phyloP scores from a whole-genome alignment of 2,329 filamentous ascomycete genomes.

The Paecilomyces variotii region DNA sequence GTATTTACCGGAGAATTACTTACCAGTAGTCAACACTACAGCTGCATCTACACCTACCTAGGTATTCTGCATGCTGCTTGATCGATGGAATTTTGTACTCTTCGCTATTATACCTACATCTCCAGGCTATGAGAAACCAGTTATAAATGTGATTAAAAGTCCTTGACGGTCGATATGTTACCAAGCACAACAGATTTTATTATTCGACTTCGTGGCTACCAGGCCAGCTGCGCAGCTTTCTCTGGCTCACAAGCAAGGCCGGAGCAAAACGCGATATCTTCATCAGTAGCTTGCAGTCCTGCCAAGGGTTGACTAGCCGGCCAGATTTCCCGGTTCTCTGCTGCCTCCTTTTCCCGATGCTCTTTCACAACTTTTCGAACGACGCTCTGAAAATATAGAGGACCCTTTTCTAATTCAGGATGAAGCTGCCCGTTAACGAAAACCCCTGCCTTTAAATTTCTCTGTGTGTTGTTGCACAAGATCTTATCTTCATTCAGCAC shows the following conservation, averaged over 20 bases:
- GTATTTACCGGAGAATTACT: neutral
- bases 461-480: constrained; percentile 52
- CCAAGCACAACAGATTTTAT: neutral
- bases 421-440: constrained; percentile 58
- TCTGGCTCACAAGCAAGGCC: neutral
- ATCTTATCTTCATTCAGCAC: constrained; percentile 59
- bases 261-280: neutral
- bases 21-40: neutral
- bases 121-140: neutral
- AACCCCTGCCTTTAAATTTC: constrained; percentile 53
- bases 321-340: constrained; percentile 43
- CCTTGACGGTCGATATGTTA: too few relatives aligned
- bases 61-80: neutral
- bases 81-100: neutral
- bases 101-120: neutral
- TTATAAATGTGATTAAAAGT: too few relatives aligned
- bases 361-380: constrained; percentile 43
- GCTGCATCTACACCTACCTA: too few relatives aligned
- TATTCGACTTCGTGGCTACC: neutral
- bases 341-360: constrained; percentile 42
- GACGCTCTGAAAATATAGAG: constrained; percentile 48
- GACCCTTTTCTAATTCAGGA: constrained; percentile 52
- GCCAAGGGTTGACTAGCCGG: constrained; percentile 31
- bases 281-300: neutral
- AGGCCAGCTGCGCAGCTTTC: neutral